Conservation (phyloP, 257 asterid genomes). For the Nicotiana undulata region DNA sequence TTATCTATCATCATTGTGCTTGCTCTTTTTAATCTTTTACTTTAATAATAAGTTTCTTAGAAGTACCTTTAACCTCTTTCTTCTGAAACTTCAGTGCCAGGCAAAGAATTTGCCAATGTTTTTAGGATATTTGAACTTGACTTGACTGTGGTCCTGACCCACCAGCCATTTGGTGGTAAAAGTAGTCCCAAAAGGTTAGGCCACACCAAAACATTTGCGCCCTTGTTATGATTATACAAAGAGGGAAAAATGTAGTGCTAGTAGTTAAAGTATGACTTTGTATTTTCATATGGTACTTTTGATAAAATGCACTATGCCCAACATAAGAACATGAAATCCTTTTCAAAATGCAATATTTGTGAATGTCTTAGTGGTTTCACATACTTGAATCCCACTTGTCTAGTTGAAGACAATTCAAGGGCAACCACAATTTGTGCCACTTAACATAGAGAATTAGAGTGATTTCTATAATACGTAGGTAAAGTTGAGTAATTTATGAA, state of each 20-base stretch:
- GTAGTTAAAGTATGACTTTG: neutral
- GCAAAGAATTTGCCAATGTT: slow-evolving; percentile 2
- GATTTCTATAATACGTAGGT: neutral
- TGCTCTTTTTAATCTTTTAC: slow-evolving; percentile 28
- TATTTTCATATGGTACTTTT: neutral
- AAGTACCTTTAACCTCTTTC: neutral
- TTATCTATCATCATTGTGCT: slow-evolving; percentile 43
- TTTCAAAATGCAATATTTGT: neutral
- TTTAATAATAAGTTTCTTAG: slow-evolving; percentile 28
- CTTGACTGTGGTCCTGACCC: slow-evolving; percentile 31
- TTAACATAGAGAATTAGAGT: no score
- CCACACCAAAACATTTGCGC: neutral
- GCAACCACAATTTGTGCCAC: neutral
- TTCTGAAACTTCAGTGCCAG: neutral
- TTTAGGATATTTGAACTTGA: neutral
- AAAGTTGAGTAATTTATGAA: no score
- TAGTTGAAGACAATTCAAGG: neutral
- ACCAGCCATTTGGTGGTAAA: slow-evolving; percentile 32
- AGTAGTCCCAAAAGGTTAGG: neutral
- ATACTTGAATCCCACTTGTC: neutral
- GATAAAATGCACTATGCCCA: neutral
- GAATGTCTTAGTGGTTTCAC: neutral
- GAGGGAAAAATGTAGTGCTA: neutral
- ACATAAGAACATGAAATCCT: neutral
- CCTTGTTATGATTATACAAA: neutral